Percentiles rank a stretch among this genome's conserved stretches.
Conservation (phyloP, 805 yeast genomes). For the Pichia occidentalis region DNA sequence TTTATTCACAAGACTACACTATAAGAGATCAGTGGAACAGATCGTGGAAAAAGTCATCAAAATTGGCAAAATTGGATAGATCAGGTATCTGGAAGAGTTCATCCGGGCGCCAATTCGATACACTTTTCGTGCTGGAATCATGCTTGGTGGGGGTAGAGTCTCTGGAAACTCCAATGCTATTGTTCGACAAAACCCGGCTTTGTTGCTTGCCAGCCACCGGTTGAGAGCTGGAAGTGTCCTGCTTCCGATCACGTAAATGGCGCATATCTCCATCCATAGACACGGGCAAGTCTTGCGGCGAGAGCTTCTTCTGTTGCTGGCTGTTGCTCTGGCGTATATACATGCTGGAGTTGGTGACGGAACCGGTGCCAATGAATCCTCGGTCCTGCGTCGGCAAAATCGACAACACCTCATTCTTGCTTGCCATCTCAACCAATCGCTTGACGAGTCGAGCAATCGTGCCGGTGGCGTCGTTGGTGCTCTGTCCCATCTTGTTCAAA, state of each 20-base stretch:
- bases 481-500: conserved; percentile 49
- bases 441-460: conserved; percentile 51
- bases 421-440: conserved; percentile 42
- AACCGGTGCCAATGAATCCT: conserved; percentile 17
- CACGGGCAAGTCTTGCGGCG: conserved; percentile 18
- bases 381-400: conserved; percentile 3
- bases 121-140: background rate
- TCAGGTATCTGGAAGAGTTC: conserved; percentile 32
- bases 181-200: too few relatives aligned
- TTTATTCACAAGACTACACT: too few relatives aligned
- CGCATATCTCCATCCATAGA: background rate
- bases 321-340: conserved; percentile 12
- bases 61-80: conserved; percentile 42
- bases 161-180: too few relatives aligned
- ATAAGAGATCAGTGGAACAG: too few relatives aligned
- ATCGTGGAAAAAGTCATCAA: conserved; percentile 52
- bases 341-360: conserved; percentile 8
- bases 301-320: conserved; percentile 22
- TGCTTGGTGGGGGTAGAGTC: too few relatives aligned
- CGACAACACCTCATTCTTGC: conserved; percentile 19
- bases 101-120: background rate
- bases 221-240: too few relatives aligned
- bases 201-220: too few relatives aligned
- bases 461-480: conserved; percentile 52
- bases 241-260: too few relatives aligned